Base-by-base conservation (phyloP, 768 basidiomycete genomes). In the Russula olivacea region DNA sequence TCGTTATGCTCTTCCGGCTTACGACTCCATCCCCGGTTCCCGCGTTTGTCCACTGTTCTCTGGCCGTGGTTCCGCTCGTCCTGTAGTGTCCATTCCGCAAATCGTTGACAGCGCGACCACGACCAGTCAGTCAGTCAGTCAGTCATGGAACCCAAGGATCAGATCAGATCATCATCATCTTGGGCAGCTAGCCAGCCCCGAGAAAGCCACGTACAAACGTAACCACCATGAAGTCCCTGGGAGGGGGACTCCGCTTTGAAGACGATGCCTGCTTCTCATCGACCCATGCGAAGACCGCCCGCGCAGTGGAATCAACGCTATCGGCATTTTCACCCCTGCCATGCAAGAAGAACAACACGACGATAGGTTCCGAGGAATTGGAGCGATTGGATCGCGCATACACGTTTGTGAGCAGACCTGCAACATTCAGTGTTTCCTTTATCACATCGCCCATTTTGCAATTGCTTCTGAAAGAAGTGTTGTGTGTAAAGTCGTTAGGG, bases 51-150 rank as follows among this genome's bases (percentile, higher is more conserved):
- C 3, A 79, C 74, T 15, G 73, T 52, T 19, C 82, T 67, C 15
- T 71, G 68, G 0, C 82, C 83, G 58, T 84, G 83, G 69, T 84
- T 83, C 19, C 81, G 70, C 60, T 83, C 81, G 56, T 84, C 81
- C 81, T 81, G 36, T 12, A 36, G 36, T 36, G 36, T 12, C 14
- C 36, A 36, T 36, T 36, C 36, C 12, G 36, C 14, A 36, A 36
- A 36, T 36, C 36, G 12, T 2, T 2, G 4, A 36, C 12, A 12
- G 36, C 11, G 36, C 11, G 36, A 36, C 36, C 36, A 36, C 36
- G 36, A 36, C 34, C 1, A 34, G 34, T 11, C 34, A 34, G 32
- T 28, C 28, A 28, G n/a, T n/a, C n/a, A n/a, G n/a, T n/a, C n/a
- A n/a, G n/a, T 32, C 32, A 34, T 34, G n/a, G 8, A n/a, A n/a